Evolutionary conservation across 371 early-diverging fungal genomes (phyloP), one percentile per base, ranked within the genome.

Genomic region (Encephalitozoon hellem): DNA sequence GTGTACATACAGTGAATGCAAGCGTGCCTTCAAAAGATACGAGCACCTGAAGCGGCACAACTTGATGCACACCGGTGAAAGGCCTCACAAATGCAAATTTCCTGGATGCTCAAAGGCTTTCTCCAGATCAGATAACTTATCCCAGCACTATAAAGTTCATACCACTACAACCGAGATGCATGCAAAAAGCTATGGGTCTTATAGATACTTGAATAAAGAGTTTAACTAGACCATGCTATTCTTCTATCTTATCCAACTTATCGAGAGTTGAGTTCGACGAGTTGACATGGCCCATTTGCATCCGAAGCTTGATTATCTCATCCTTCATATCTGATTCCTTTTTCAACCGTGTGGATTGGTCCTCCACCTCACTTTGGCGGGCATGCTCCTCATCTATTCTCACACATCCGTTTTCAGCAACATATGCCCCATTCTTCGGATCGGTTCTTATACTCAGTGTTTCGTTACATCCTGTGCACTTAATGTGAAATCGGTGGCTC

Each of bases 401-500:
- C 1, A 67, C 47, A 53, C 70, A 52, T 18, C 95, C 95, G 69
- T 89, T 87, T 70, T 96, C 96, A n/a, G 90, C 89, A 12, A 90
- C 87, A 80, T 97, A 97, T 84, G 93, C 94, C 15, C 91, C 87
- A 82, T 94, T 94, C 79, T 92, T 89, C 0, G 95, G 96, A 83
- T 96, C 96, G 0, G 97, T 96, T 78, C 93, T 94, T 87, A 93
- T 94, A 0, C 95, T 93, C 53, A 96, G 92, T 84, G 93, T 94
- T 0, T 90, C 91, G 0, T 92, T 89, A 84, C 97, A 97, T 28
- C 88, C 86, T 26, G 93, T 92, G 79, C 97, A 97, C 72, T 92
- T 88, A 71, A 97, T 94, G 82, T 93, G 92, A 83, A 97, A 96
- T 18, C 96, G 89, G 82, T 89, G 94, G 75, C 94, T 90, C 82